These are phyloP conservation scores for Magnaporthiopsis rhizophila DNA, from an alignment of 2,329 filamentous ascomycete genomes.

Conservation along the genomic window DNA sequence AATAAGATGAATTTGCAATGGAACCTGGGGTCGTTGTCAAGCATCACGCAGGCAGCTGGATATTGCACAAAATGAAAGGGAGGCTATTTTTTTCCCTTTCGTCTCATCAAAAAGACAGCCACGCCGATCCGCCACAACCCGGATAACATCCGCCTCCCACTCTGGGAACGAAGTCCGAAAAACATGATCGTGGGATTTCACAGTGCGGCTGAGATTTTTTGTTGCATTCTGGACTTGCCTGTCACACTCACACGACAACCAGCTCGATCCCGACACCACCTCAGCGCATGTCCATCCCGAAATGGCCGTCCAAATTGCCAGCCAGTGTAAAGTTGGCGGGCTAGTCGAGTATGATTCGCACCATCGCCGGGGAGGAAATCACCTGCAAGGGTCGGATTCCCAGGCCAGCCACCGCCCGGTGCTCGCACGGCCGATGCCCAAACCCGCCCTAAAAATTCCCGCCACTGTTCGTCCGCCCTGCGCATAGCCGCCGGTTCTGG, in stretches of 20 bases:
- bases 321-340: background rate
- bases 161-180: background rate
- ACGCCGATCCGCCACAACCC: background rate
- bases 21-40: background rate
- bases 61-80: background rate
- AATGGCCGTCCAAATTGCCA: background rate
- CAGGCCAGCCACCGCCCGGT: background rate
- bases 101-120: background rate
- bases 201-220: background rate
- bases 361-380: background rate
- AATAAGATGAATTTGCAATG: background rate
- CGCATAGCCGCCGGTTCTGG: background rate
- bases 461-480: background rate
- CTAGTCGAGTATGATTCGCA: background rate
- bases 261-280: background rate
- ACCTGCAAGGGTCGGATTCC: background rate
- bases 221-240: background rate
- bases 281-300: background rate
- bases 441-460: background rate
- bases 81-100: background rate
- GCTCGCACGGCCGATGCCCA: background rate
- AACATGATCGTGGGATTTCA: background rate
- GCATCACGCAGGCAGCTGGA: background rate
- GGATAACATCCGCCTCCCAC: background rate
- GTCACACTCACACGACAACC: no score